Conservation (phyloP, 2,329 filamentous ascomycete species). For the Aspergillus sergii region DNA sequence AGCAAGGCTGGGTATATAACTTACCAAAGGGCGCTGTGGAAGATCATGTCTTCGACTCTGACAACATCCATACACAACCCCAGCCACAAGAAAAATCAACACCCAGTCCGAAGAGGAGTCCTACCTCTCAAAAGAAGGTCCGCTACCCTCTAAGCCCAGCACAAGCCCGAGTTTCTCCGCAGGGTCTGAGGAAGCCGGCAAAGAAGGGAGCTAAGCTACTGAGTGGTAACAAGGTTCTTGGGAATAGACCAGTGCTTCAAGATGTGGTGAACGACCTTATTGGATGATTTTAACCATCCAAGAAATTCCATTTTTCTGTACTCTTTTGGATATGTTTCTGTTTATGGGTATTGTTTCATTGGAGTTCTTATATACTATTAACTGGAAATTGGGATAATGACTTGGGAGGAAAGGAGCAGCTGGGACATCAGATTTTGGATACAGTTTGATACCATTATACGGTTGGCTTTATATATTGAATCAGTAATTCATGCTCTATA, state of each 20-base stretch:
- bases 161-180: constrained; percentile 28
- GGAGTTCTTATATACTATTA: not conserved
- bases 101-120: constrained; percentile 37
- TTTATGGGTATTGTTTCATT: not conserved
- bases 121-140: constrained; percentile 24
- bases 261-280: constrained; percentile 74
- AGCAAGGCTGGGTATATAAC: constrained; percentile 77
- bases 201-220: constrained; percentile 61
- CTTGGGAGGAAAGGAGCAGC: not conserved
- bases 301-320: not conserved
- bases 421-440: not conserved
- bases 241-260: constrained; percentile 68
- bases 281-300: constrained; percentile 25
- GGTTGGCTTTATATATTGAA: not conserved
- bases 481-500: not conserved
- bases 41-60: constrained; percentile 66
- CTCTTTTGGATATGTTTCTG: not conserved
- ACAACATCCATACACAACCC: constrained; percentile 23
- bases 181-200: constrained; percentile 54
- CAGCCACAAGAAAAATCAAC: constrained; percentile 26
- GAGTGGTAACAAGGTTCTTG: constrained; percentile 58
- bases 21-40: constrained; percentile 66
- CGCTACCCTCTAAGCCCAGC: constrained; percentile 36
- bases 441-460: not conserved
- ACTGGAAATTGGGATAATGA: too few species aligned